phyloP scores from a whole-genome alignment of 2,329 filamentous ascomycete species.

The Pyrenophora tritici-repentis region DNA sequence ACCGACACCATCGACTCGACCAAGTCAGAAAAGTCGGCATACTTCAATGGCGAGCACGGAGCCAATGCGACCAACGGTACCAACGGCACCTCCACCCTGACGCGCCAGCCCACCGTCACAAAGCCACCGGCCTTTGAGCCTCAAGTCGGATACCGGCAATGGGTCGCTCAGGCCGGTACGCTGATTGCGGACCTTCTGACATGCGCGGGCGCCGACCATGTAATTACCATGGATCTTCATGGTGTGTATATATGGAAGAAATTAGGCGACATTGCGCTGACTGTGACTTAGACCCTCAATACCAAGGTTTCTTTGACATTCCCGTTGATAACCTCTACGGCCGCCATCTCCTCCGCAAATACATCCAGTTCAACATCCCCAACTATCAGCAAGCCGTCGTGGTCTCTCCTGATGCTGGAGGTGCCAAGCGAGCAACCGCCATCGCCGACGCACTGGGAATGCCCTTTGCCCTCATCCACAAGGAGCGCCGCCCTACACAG shows the following conservation, averaged over 20 bases:
- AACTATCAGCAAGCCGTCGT: slow-evolving; percentile 86
- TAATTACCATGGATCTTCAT: slow-evolving; percentile 91
- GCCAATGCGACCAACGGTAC: slow-evolving; percentile 30
- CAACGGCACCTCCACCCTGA: slow-evolving; percentile 17
- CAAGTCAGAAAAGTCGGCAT: slow-evolving; percentile 34
- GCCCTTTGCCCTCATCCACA: slow-evolving; percentile 97
- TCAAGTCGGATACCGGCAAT: slow-evolving; percentile 95
- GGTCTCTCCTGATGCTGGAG: slow-evolving; percentile 94
- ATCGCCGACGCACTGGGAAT: slow-evolving; percentile 93
- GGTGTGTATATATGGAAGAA: slow-evolving; percentile 15
- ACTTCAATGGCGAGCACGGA: slow-evolving; percentile 31
- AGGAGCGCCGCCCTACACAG: slow-evolving; percentile 88
- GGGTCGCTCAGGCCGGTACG: slow-evolving; percentile 96
- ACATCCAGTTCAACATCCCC: slow-evolving; percentile 79
- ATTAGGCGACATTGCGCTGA: slow-evolving; percentile 9
- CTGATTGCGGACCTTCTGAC: slow-evolving; percentile 92
- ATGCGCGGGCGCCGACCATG: slow-evolving; percentile 93
- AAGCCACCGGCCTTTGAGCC: slow-evolving; percentile 69
- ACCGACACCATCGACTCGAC: slow-evolving; percentile 41
- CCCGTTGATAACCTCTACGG: slow-evolving; percentile 97
- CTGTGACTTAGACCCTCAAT: slow-evolving; percentile 78
- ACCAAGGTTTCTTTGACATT: slow-evolving; percentile 98
- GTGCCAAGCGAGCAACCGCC: slow-evolving; percentile 92
- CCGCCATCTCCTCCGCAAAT: slow-evolving; percentile 70
- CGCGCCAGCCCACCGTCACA: slow-evolving; percentile 40